Percentiles rank a stretch among this genome's conserved stretches.
phyloP scores from a whole-genome alignment of 164 flowering plant genomes.

The Echeveria elegans region DNA sequence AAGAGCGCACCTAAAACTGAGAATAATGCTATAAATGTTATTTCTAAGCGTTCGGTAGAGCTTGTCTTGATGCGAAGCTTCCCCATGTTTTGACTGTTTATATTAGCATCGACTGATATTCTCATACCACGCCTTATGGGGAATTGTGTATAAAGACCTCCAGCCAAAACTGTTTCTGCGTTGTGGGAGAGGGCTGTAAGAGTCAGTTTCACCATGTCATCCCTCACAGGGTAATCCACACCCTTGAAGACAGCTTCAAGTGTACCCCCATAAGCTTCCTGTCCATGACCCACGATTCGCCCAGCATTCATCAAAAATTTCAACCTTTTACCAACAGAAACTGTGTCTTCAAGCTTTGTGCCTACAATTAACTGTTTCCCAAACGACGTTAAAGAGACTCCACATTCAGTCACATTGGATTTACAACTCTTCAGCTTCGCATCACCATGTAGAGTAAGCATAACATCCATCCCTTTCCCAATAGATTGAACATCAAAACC shows the following conservation, averaged over 20 bases:
- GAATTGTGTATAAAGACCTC: slow-evolving; percentile 55
- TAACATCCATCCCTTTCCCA: slow-evolving; percentile 51
- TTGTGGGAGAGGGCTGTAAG: slow-evolving; percentile 56
- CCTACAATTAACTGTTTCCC: slow-evolving; percentile 53
- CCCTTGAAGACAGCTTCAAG: slow-evolving; percentile 66
- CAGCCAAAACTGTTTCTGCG: slow-evolving; percentile 61
- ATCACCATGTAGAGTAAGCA: slow-evolving; percentile 53
- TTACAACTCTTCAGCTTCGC: slow-evolving; percentile 44
- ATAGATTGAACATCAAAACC: slow-evolving; percentile 73
- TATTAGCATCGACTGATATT: slow-evolving; percentile 56
- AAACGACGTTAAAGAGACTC: slow-evolving; percentile 60
- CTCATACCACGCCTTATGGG: slow-evolving; percentile 38
- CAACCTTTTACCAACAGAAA: slow-evolving; percentile 55
- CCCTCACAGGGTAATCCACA: slow-evolving; percentile 72
- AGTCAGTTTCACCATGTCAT: slow-evolving; percentile 44
- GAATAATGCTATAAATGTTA: slow-evolving; percentile 50
- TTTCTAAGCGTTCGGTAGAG: slow-evolving; percentile 60
- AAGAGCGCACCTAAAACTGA: slow-evolving; percentile 46
- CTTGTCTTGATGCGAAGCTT: slow-evolving; percentile 52
- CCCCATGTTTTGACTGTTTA: slow-evolving; percentile 80
- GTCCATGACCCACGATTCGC: slow-evolving; percentile 43
- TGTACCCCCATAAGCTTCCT: slow-evolving; percentile 75
- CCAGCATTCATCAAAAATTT: slow-evolving; percentile 57
- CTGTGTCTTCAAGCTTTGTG: slow-evolving; percentile 68
- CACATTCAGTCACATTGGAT: slow-evolving; percentile 58